A percentile compares a stretch with the other conserved stretches of the same genome.
phyloP scores from a whole-genome alignment of 441 rosid species.

The Euphorbia schlechtendalii region DNA sequence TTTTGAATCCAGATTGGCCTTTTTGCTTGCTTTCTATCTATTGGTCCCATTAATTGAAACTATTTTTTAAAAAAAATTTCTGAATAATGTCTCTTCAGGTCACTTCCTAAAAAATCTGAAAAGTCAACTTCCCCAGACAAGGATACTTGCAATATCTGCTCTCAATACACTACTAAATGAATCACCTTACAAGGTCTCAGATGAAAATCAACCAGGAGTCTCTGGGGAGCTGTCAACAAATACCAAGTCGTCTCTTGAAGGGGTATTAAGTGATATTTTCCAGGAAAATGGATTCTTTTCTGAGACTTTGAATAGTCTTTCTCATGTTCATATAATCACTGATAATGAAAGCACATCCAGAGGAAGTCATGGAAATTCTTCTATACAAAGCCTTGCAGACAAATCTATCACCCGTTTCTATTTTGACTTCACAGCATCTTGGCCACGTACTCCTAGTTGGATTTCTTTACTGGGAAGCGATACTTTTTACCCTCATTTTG shows the following conservation, averaged over 20 bases:
- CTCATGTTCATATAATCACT: constrained; percentile 87
- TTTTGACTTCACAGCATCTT: constrained; percentile 94
- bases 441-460: constrained; percentile 99
- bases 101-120: constrained; percentile 92
- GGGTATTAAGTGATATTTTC: constrained; percentile 70
- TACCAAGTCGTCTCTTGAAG: constrained; percentile 72
- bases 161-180: constrained; percentile 88
- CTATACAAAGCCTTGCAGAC: constrained; percentile 91
- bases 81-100: constrained; percentile 51
- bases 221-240: constrained; percentile 35
- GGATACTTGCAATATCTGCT: constrained; percentile 99
- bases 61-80: constrained; percentile 14
- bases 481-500: constrained; percentile 90
- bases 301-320: constrained; percentile 89
- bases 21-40: constrained; percentile 14
- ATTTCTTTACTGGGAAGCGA: constrained; percentile 88
- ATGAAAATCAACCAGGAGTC: constrained; percentile 37
- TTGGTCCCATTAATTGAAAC: not conserved
- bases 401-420: constrained; percentile 94
- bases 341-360: constrained; percentile 75
- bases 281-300: constrained; percentile 88
- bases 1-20: constrained; percentile 17
- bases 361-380: constrained; percentile 79
- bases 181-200: constrained; percentile 77
- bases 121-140: constrained; percentile 99